Base-by-base conservation (phyloP, 352 stramenopile genomes). In the Phytophthora foliorum region DNA sequence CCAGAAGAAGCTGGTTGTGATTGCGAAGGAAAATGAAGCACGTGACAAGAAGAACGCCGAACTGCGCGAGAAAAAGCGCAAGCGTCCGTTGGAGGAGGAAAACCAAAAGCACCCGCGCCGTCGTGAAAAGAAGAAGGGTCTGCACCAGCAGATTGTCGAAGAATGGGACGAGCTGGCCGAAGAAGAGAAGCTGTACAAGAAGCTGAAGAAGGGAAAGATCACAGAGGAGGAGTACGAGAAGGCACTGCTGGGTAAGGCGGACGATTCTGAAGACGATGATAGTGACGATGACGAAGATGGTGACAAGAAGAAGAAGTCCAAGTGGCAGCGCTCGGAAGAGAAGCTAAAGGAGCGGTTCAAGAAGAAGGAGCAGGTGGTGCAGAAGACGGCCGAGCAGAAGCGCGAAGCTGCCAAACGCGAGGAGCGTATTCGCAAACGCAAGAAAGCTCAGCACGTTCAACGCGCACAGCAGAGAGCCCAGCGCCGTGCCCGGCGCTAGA, bases 101-200 rank as follows among this genome's bases (percentile, higher is more conserved):
- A 72, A 77, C 31, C 75, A 86, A 1, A 95, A 94, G 54, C 77
- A 93, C 48, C 86, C 86, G 11, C 88, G 86, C 56, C 85, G 89
- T 67, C 86, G 89, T 70, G 88, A 94, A 63, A 99, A 99, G 79
- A 99, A 99, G 82, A 97, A 98, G 69, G 97, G 97, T 25, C 71
- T 94, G 46, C 94, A 99, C 64, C 90, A 98, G 72, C 92, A 97
- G 66, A 99, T 99, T 66, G 88, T 98, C 22, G 97, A 99, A 67
- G 98, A 99, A 76, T 99, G 98, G 98, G 98, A 99, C 58, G 97
- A 99, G 53, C 77, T 99, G 10, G 98, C 97, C 31, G 97, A 99
- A 63, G 98, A 99, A 74, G 88, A 98, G 57, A 91, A 98, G 61
- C 57, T 98, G 31, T 98, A 95, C 80, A 99, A 99, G 77, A 98